A percentile compares a stretch with the other conserved stretches of the same genome.
These are phyloP conservation scores for Favolaschia claudopus DNA, from an alignment of 768 basidiomycete species.

Conservation along the genomic window DNA sequence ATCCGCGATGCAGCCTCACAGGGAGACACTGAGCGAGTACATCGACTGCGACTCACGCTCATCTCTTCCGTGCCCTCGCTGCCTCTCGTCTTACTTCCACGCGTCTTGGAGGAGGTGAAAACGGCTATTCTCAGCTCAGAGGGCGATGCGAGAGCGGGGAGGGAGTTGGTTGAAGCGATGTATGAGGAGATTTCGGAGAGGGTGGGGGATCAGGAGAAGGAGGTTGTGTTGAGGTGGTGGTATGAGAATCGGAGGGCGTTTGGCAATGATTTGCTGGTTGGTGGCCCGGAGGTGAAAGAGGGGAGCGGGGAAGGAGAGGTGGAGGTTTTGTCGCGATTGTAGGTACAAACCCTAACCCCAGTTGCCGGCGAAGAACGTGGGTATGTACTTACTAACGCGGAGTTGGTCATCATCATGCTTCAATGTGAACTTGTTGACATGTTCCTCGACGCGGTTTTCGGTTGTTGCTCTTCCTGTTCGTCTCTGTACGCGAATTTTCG, in stretches of 20 bases:
- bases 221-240: conserved; percentile 78
- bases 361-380: too few species aligned
- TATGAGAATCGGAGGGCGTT: conserved; percentile 47
- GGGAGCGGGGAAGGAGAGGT: too few species aligned
- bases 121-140: conserved; percentile 42
- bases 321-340: too few species aligned
- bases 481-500: too few species aligned
- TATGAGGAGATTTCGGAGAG: conserved; percentile 70
- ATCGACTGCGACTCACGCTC: conserved; percentile 70
- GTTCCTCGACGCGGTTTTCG: too few species aligned
- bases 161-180: conserved; percentile 62
- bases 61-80: conserved; percentile 72
- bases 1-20: conserved; percentile 43
- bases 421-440: too few species aligned
- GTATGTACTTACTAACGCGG: too few species aligned
- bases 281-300: too few species aligned
- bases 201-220: conserved; percentile 75
- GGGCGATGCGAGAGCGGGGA: conserved; percentile 34
- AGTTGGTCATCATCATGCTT: too few species aligned
- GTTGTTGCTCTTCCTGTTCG: too few species aligned
- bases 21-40: conserved; percentile 44
- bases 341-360: too few species aligned
- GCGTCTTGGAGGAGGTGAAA: conserved; percentile 60
- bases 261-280: conserved; percentile 5
- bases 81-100: conserved; percentile 61